phyloP scores from a whole-genome alignment of 2,329 filamentous ascomycete species.

The Botrytis medusae region DNA sequence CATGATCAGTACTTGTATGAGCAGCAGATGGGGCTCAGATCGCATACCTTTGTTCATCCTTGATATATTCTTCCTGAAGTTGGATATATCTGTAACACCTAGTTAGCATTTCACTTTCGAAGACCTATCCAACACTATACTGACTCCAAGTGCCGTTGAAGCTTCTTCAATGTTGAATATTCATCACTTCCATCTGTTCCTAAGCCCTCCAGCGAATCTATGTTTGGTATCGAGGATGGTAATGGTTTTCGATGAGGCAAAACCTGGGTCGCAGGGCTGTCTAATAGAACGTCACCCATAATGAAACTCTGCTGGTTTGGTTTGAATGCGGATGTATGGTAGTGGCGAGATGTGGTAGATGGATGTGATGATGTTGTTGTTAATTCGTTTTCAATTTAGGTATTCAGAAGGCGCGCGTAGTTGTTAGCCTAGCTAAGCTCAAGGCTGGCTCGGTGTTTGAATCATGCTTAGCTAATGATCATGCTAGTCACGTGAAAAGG shows the following conservation, averaged over 20 bases:
- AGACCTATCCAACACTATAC: slow-evolving; percentile 33
- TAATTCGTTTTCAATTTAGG: neutral
- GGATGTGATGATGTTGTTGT: slow-evolving; percentile 14
- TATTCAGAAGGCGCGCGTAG: slow-evolving; percentile 22
- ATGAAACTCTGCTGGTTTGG: slow-evolving; percentile 26
- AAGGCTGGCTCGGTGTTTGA: slow-evolving; percentile 1
- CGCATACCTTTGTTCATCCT: slow-evolving; percentile 89
- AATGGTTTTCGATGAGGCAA: slow-evolving; percentile 79
- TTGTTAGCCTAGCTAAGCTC: slow-evolving; percentile 20
- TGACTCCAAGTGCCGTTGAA: slow-evolving; percentile 93
- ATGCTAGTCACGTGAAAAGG: fast-evolving
- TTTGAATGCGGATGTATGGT: slow-evolving; percentile 12
- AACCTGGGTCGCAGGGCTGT: slow-evolving; percentile 72
- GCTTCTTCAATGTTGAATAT: slow-evolving; percentile 92
- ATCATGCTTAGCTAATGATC: neutral
- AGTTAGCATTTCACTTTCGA: slow-evolving; percentile 32
- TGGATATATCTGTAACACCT: slow-evolving; percentile 72
- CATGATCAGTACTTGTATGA: slow-evolving; percentile 1
- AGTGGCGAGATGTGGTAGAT: slow-evolving; percentile 1
- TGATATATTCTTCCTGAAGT: slow-evolving; percentile 99
- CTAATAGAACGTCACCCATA: slow-evolving; percentile 88
- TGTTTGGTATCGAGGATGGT: slow-evolving; percentile 79
- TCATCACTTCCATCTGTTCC: slow-evolving; percentile 82
- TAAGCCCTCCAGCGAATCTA: slow-evolving; percentile 85
- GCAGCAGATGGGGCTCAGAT: neutral